Base-by-base conservation (phyloP, 192 early-diverging fungal species). In the Entomortierella chlamydospora region DNA sequence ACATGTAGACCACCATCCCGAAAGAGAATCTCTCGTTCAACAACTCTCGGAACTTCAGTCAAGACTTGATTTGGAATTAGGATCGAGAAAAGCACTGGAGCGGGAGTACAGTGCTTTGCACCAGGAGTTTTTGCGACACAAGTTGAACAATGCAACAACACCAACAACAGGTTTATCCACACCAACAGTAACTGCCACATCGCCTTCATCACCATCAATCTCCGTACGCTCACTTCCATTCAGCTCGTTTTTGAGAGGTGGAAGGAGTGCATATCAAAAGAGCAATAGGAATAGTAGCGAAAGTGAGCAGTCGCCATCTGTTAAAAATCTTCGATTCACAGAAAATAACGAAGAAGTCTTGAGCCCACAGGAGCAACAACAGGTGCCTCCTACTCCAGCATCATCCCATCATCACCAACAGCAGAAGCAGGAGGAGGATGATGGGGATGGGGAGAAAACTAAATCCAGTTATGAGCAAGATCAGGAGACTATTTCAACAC, bases 1-100 rank as follows among this genome's bases (percentile, higher is more conserved):
- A 15, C 76, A 79, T 55, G 50, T 70, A 1, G 76, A 79, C 10
- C 76, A 79, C 58, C 76, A 68, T 26, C 76, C 76, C 2, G 76
- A 79, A 31, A 26, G 68, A 56, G 61, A 79, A 13, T 34, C 55
- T 7, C 33, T 79, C 2, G 76, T 61, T 22, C 68, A 65, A 34
- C 61, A 66, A 49, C 39, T 79, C 0, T 56, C 50, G 15, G 68
- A 70, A 28, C 68, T 79, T 1, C 76, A 70, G 15, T 20, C 49
- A 5, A 47, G 37, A 47, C 45, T 70, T 15, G 43, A 70, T 10
- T 59, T 66, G 5, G 76, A 79, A 26, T 2, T 66, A 7, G 60
- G 68, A 12, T 63, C 68, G 4, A 64, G 68, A 42, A 41, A 50
- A 29, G 62, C 34, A 6, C 42, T 79, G 28, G 68, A 79, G 50